Evolutionary conservation across 2,329 filamentous ascomycete species (phyloP), one percentile per base, ranked within the genome.

Genomic region (Chaetomiaceae sp.): DNA sequence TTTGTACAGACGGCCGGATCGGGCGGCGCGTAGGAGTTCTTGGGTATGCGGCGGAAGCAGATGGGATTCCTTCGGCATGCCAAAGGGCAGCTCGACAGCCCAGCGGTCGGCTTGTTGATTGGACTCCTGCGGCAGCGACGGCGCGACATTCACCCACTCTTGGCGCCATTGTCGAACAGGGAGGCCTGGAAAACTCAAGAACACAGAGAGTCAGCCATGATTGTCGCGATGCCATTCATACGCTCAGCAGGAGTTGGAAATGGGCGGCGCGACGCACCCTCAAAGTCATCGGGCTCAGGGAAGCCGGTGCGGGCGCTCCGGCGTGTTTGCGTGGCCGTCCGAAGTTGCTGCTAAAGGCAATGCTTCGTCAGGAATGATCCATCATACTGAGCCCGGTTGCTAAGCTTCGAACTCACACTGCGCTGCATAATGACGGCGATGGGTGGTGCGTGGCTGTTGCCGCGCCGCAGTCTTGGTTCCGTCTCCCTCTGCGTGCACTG

Each of bases 91-190:
- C 61, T 95, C 90, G 38, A 73, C 61, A n/a, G 81, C 83, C 78
- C 85, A 91, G 42, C 79, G 72, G 62, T 85, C 79, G 58, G 81
- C 79, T 55, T 75, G 75, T 51, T 81, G 73, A 26, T 69, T 72
- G 22, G 75, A 79, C 57, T 90, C 84, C 52, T 79, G 72, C 30
- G 79, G 74, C 9, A 76, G 70, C 11, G 79, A 79, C 42, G 87
- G 83, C 55, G 80, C 81, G 60, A 91, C 70, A 34, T 70, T 83
- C 47, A 88, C 76, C 67, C 72, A 73, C 48, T 85, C 81, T 53
- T 86, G 81, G 46, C 86, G 82, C 85, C 89, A 97, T 76, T 95
- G 88, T 60, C 89, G 84, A 48, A 96, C 85, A 14, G 91, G 91
- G 10, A 96, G 76, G 49, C 89, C 88, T 49, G 33, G 74, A 78